Evolutionary conservation across 176 grass and related monocot genomes (phyloP).

Genomic region (Phoenix roebelenii): DNA sequence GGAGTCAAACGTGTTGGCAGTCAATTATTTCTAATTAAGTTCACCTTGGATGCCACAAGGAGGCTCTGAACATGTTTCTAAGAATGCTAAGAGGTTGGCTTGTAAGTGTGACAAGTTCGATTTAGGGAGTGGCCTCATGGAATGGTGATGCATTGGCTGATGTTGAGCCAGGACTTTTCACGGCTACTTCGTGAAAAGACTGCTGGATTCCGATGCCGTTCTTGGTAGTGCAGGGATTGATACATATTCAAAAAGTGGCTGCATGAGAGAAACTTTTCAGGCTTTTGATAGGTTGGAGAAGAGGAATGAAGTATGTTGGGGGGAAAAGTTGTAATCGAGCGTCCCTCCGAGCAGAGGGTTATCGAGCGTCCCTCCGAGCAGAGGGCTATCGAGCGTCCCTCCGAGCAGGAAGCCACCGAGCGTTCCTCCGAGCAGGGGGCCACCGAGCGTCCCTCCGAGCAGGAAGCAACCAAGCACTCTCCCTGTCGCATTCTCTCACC

Average conservation of each 20-base stretch:
- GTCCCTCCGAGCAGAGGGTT: too few species aligned
- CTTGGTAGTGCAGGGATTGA: constrained; percentile 32
- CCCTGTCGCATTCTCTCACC: too few species aligned
- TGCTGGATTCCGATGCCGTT: constrained; percentile 45
- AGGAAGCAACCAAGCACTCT: too few species aligned
- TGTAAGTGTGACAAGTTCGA: constrained; percentile 33
- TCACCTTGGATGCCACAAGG: constrained; percentile 19
- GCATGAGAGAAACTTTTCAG: constrained; percentile 21
- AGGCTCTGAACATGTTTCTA: constrained; percentile 37
- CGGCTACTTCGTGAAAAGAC: constrained; percentile 45
- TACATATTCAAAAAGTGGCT: constrained; percentile 38
- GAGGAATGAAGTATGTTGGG: too few species aligned
- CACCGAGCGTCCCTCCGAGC: too few species aligned
- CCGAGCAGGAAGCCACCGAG: too few species aligned
- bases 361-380: too few species aligned
- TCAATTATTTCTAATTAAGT: constrained; percentile 46
- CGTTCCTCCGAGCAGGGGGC: too few species aligned
- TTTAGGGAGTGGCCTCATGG: constrained; percentile 36
- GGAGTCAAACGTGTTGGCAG: constrained; percentile 47
- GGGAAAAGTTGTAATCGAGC: too few species aligned
- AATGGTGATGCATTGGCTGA: constrained; percentile 44
- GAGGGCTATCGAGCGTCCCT: too few species aligned
- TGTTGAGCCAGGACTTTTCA: constrained; percentile 34
- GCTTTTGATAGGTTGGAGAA: constrained; percentile 37
- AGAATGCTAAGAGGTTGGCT: constrained; percentile 38